These are phyloP conservation scores for Candida xiaguanensis DNA, from an alignment of 805 yeast species.

Conservation along the genomic window DNA sequence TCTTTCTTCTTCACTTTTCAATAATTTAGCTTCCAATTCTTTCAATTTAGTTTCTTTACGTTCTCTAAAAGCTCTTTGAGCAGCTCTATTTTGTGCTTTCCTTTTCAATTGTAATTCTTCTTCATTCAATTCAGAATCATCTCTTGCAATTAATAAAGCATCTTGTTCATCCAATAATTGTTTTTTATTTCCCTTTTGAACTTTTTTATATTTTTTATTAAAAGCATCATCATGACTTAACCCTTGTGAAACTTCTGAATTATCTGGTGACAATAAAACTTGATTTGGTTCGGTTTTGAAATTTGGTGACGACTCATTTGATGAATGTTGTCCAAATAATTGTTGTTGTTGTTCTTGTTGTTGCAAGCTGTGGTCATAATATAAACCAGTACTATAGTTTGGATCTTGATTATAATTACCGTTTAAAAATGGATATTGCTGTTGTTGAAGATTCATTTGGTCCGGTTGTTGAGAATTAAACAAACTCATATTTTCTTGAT, in stretches of 20 bases:
- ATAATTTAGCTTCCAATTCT: conserved; percentile 59
- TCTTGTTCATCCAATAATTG: conserved; percentile 34
- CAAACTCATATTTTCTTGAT: conserved; percentile 12
- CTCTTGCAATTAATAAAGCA: conserved; percentile 31
- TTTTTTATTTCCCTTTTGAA: conserved; percentile 14
- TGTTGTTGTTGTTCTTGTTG: background rate
- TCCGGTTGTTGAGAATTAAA: conserved; percentile 9
- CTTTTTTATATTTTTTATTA: conserved; percentile 1
- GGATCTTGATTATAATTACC: background rate
- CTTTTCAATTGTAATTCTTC: conserved; percentile 50
- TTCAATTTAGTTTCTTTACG: conserved; percentile 70
- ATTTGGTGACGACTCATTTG: conserved; percentile 8
- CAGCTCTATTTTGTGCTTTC: conserved; percentile 80
- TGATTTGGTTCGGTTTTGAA: background rate
- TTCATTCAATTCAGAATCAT: conserved; percentile 36
- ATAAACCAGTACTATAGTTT: background rate
- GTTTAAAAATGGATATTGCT: conserved; percentile 1
- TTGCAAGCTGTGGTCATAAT: background rate
- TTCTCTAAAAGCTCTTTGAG: conserved; percentile 83
- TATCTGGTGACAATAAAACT: conserved; percentile 8
- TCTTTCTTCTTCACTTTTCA: conserved; percentile 54
- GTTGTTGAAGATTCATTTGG: background rate
- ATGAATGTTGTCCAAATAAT: background rate
- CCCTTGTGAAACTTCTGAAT: conserved; percentile 8
- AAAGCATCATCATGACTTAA: background rate